Percentiles rank a stretch among this genome's conserved stretches.
phyloP scores from a whole-genome alignment of 2,329 filamentous ascomycete genomes.

The Zasmidium cellare region DNA sequence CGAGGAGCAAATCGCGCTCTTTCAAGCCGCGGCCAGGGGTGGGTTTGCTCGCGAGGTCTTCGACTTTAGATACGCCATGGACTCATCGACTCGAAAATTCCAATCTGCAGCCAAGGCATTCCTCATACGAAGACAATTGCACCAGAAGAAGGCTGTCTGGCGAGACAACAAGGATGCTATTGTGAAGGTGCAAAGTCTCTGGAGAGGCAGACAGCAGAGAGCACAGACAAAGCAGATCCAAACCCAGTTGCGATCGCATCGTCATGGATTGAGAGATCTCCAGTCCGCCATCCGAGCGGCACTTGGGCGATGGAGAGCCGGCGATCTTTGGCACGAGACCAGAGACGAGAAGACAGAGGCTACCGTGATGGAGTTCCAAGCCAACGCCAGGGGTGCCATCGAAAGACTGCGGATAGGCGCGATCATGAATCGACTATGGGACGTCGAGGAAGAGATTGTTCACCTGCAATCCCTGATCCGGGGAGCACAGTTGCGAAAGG shows the following conservation, averaged over 20 bases:
- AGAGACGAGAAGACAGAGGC: constrained; percentile 36
- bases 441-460: constrained; percentile 72
- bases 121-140: constrained; percentile 65
- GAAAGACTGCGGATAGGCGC: constrained; percentile 73
- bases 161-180: constrained; percentile 68
- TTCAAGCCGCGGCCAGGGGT: constrained; percentile 85
- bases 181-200: constrained; percentile 77
- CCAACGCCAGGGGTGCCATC: constrained; percentile 65
- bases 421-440: constrained; percentile 87
- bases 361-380: constrained; percentile 40
- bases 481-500: constrained; percentile 53
- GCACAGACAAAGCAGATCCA: constrained; percentile 48
- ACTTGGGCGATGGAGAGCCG: constrained; percentile 55
- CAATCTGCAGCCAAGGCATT: constrained; percentile 80
- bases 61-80: constrained; percentile 80
- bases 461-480: constrained; percentile 75
- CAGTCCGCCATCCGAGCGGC: constrained; percentile 51
- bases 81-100: constrained; percentile 72
- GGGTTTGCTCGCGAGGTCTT: constrained; percentile 83
- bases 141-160: constrained; percentile 66
- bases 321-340: constrained; percentile 47
- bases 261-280: constrained; percentile 47
- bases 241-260: constrained; percentile 45
- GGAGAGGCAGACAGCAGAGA: constrained; percentile 63
- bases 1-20: constrained; percentile 73